Conservation (phyloP, 805 yeast genomes). For the Candida manassasensis region DNA sequence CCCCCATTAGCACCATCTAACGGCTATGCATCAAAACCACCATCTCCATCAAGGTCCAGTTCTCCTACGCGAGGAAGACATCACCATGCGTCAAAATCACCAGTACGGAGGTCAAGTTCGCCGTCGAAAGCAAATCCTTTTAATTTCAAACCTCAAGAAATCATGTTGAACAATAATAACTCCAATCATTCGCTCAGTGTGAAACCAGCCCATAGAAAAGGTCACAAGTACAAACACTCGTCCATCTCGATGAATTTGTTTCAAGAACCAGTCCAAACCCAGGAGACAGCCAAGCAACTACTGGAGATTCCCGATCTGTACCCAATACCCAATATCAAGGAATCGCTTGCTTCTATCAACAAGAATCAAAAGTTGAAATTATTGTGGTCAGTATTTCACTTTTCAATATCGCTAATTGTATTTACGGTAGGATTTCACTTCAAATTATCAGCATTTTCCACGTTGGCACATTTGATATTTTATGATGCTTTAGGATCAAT, state of each 20-base stretch:
- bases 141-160: slow-evolving; percentile 56
- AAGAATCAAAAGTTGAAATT: slow-evolving; percentile 55
- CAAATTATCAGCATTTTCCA: slow-evolving; percentile 57
- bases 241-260: slow-evolving; percentile 94
- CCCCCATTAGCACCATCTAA: slow-evolving; percentile 17
- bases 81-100: slow-evolving; percentile 25
- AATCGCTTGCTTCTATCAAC: slow-evolving; percentile 57
- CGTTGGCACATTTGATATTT: slow-evolving; percentile 80
- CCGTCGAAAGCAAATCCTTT: slow-evolving; percentile 45
- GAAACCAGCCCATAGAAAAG: slow-evolving; percentile 74
- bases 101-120: slow-evolving; percentile 19
- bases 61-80: slow-evolving; percentile 28
- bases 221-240: slow-evolving; percentile 93
- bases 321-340: slow-evolving; percentile 68
- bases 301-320: slow-evolving; percentile 56
- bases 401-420: slow-evolving; percentile 47
- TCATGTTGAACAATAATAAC: slow-evolving; percentile 25
- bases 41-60: slow-evolving; percentile 25
- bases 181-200: slow-evolving; percentile 22
- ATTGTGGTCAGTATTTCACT: slow-evolving; percentile 55
- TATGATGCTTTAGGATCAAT: slow-evolving; percentile 81
- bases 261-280: slow-evolving; percentile 72
- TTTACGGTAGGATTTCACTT: slow-evolving; percentile 57
- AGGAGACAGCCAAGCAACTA: slow-evolving; percentile 48
- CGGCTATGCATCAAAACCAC: slow-evolving; percentile 9